Percentiles rank a stretch among this genome's conserved stretches.
Conservation (phyloP, 2,329 filamentous ascomycete genomes). For the Fusarium multiceps region DNA sequence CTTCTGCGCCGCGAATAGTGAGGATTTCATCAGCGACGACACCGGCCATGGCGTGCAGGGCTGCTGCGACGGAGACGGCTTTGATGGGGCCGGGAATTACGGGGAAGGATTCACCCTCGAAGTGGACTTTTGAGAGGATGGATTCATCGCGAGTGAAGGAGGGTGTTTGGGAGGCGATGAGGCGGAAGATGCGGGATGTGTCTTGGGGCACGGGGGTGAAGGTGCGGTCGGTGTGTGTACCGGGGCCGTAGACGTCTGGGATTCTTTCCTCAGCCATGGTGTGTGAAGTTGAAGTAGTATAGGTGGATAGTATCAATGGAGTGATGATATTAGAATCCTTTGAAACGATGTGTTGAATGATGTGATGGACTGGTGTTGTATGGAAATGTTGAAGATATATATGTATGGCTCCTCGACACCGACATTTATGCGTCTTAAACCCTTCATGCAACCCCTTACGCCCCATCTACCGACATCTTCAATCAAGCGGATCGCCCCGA, state of each 20-base stretch:
- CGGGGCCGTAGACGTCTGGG: conserved; percentile 11
- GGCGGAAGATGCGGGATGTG: conserved; percentile 12
- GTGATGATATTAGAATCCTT: background rate
- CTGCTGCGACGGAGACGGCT: conserved; percentile 11
- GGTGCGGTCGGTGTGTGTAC: conserved; percentile 7
- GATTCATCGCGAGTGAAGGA: conserved; percentile 15
- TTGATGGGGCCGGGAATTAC: conserved; percentile 24
- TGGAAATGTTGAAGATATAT: too few species aligned
- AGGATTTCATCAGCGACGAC: conserved; percentile 21
- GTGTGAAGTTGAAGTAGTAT: background rate
- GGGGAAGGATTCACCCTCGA: background rate
- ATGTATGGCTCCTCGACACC: too few species aligned
- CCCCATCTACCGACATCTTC: background rate
- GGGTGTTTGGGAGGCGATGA: conserved; percentile 17
- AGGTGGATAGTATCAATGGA: too few species aligned
- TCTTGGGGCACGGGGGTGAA: conserved; percentile 12
- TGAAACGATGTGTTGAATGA: too few species aligned
- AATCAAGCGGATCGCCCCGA: background rate
- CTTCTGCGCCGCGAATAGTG: background rate
- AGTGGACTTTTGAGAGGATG: conserved; percentile 13
- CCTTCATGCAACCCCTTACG: background rate
- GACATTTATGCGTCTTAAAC: background rate
- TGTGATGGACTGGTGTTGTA: too few species aligned
- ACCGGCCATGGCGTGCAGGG: conserved; percentile 20
- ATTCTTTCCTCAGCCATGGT: conserved; percentile 21